Percentiles rank a stretch among this genome's conserved stretches.
phyloP scores from a whole-genome alignment of 2,329 filamentous ascomycete genomes.

The Colletotrichum liriopes region DNA sequence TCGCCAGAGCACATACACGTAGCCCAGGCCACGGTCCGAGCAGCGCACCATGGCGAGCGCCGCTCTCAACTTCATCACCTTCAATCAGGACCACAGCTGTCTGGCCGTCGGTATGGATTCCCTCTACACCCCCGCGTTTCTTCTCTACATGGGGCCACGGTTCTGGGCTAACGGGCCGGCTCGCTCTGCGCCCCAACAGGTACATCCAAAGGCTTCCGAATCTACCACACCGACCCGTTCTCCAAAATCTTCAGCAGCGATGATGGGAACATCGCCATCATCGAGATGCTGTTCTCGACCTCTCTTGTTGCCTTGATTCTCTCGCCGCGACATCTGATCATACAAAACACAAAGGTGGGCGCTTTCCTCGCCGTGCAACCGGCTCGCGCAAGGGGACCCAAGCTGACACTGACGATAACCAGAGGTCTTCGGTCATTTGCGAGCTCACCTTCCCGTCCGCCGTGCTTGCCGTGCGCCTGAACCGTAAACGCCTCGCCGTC shows the following conservation, averaged over 20 bases:
- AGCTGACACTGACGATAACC: constrained; percentile 44
- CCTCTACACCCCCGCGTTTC: constrained; percentile 2
- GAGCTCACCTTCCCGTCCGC: constrained; percentile 99
- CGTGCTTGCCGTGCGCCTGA: constrained; percentile 92
- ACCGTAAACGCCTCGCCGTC: constrained; percentile 93
- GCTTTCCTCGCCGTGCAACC: neutral
- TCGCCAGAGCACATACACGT: neutral
- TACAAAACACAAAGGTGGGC: constrained; percentile 94
- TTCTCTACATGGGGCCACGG: constrained; percentile 20
- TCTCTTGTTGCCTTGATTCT: constrained; percentile 95
- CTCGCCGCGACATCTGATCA: constrained; percentile 91
- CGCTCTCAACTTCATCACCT: constrained; percentile 96
- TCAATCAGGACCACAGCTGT: constrained; percentile 99
- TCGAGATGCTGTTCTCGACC: constrained; percentile 99
- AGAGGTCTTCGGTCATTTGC: constrained; percentile 89
- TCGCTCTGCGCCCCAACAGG: constrained; percentile 64
- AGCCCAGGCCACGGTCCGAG: neutral
- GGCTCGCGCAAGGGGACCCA: neutral
- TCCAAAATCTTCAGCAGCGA: constrained; percentile 94
- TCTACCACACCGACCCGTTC: constrained; percentile 97
- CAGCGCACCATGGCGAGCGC: constrained; percentile 71
- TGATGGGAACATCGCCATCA: constrained; percentile 94
- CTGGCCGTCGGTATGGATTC: constrained; percentile 85
- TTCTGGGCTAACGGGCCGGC: constrained; percentile 20
- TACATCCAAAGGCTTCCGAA: constrained; percentile 93